phyloP scores from a whole-genome alignment of 2,329 filamentous ascomycete genomes.

The Fusarium zealandicum region DNA sequence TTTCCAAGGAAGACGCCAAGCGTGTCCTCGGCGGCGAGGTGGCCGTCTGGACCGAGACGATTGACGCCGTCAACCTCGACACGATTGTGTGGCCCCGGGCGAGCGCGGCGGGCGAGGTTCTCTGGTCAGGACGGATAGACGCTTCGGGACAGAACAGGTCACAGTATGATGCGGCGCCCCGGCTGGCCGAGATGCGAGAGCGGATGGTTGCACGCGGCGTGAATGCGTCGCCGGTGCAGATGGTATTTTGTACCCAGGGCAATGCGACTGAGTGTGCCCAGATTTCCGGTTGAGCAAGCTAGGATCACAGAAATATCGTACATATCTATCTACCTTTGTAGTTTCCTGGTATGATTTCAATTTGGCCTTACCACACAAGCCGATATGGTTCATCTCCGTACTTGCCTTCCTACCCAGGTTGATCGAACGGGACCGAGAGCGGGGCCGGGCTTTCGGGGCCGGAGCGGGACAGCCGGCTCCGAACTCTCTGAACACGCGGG shows the following conservation, averaged over 20 bases:
- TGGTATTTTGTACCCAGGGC: slow-evolving; percentile 57
- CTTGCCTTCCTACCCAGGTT: background rate
- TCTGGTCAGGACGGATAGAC: slow-evolving; percentile 79
- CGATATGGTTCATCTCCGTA: background rate
- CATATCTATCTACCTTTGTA: slow-evolving; percentile 15
- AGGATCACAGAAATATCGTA: background rate
- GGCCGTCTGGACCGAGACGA: slow-evolving; percentile 83
- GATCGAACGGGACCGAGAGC: slow-evolving; percentile 11
- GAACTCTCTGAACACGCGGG: background rate
- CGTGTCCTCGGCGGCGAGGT: slow-evolving; percentile 83
- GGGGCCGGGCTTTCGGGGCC: slow-evolving; percentile 23
- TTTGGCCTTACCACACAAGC: background rate
- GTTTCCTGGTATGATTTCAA: background rate
- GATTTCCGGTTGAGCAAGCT: slow-evolving; percentile 11
- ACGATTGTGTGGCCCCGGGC: slow-evolving; percentile 79
- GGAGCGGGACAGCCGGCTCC: slow-evolving; percentile 3
- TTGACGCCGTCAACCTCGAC: slow-evolving; percentile 78
- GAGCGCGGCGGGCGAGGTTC: slow-evolving; percentile 76
- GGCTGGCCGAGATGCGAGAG: slow-evolving; percentile 79
- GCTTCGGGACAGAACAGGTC: slow-evolving; percentile 71
- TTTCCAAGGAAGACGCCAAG: slow-evolving; percentile 67
- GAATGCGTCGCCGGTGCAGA: slow-evolving; percentile 68
- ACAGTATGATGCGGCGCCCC: slow-evolving; percentile 71
- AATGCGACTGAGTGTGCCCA: slow-evolving; percentile 40
- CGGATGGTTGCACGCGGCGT: slow-evolving; percentile 74